Evolutionary conservation across 805 yeast species (phyloP).

Genomic region (Saturnispora halmiae): DNA sequence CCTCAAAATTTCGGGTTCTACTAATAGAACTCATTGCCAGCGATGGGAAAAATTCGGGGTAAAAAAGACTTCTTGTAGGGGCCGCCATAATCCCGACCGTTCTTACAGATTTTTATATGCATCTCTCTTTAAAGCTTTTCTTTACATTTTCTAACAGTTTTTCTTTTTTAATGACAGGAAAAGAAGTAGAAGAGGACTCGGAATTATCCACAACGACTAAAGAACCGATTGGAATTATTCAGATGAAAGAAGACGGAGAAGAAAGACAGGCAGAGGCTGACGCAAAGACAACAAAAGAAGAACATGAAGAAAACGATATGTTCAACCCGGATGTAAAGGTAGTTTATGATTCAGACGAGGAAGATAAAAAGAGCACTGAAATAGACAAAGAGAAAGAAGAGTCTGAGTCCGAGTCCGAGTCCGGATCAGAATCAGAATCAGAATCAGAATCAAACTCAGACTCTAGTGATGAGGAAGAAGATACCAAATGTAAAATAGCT

Average conservation of each 20-base stretch:
- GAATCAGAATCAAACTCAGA: slow-evolving; percentile 12
- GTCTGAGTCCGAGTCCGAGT: slow-evolving; percentile 12
- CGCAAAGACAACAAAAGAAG: too few species aligned
- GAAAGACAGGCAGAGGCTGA: neutral
- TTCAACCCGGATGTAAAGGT: slow-evolving; percentile 17
- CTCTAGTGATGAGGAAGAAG: slow-evolving; percentile 15
- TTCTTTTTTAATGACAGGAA: neutral
- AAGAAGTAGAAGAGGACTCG: too few species aligned
- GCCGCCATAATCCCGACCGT: too few species aligned
- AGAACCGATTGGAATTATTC: too few species aligned
- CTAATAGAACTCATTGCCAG: too few species aligned
- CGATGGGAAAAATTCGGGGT: too few species aligned
- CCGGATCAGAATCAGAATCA: slow-evolving; percentile 20
- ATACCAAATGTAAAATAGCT: slow-evolving; percentile 19
- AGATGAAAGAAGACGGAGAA: neutral
- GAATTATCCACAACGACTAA: too few species aligned
- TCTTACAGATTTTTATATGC: too few species aligned
- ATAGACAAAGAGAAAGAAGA: neutral
- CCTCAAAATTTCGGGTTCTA: too few species aligned
- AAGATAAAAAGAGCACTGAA: slow-evolving; percentile 21
- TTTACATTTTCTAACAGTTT: too few species aligned
- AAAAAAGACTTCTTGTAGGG: too few species aligned
- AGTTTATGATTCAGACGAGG: slow-evolving; percentile 15
- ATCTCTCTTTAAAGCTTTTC: too few species aligned
- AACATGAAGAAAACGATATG: slow-evolving; percentile 14